Conservation (phyloP, 257 asterid genomes). For the Petrea volubilis region DNA sequence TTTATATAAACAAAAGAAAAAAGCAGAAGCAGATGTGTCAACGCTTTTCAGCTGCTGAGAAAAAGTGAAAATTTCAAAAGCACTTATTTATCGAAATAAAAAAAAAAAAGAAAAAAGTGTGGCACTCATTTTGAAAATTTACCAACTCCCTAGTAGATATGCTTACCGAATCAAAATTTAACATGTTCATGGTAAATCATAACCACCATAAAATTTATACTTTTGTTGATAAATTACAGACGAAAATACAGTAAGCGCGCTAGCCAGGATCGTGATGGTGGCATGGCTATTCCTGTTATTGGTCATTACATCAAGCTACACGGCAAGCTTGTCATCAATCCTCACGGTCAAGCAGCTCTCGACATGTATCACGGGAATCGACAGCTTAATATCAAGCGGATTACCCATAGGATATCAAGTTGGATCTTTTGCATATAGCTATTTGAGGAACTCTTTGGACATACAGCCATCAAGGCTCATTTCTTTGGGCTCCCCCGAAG, state of each 20-base stretch:
- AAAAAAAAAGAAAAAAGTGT: too few relatives aligned
- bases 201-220: not conserved
- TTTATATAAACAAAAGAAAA: too few relatives aligned
- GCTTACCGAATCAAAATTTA: too few relatives aligned
- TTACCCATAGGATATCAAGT: slow-evolving; percentile 67
- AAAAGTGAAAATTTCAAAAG: too few relatives aligned
- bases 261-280: slow-evolving; percentile 60
- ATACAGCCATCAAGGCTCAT: slow-evolving; percentile 56
- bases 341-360: slow-evolving; percentile 68
- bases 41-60: too few relatives aligned
- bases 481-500: slow-evolving; percentile 54
- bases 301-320: slow-evolving; percentile 67
- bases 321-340: slow-evolving; percentile 72
- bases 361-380: slow-evolving; percentile 57
- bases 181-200: too few relatives aligned
- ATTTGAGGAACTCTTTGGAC: slow-evolving; percentile 51
- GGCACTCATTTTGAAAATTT: too few relatives aligned
- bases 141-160: too few relatives aligned
- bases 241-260: slow-evolving; percentile 55
- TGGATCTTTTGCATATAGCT: slow-evolving; percentile 64
- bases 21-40: too few relatives aligned
- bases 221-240: slow-evolving; percentile 30
- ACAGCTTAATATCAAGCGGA: slow-evolving; percentile 45
- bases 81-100: too few relatives aligned
- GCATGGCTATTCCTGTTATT: slow-evolving; percentile 67